Evolutionary conservation across 768 basidiomycete genomes (phyloP), one percentile per base, ranked within the genome.

Genomic region (Boletus vinaceobasis): DNA sequence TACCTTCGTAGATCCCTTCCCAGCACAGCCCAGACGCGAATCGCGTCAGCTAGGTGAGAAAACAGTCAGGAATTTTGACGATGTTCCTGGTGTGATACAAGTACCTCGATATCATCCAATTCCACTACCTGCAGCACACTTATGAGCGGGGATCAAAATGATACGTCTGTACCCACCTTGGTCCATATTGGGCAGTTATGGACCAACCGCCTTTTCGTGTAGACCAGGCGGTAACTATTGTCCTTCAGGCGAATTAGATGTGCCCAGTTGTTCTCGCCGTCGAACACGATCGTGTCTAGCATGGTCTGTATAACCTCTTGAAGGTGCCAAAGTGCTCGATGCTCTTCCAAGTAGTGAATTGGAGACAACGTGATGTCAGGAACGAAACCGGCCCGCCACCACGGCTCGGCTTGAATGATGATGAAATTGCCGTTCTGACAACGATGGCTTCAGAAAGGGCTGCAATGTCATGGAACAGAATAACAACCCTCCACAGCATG

Each of bases 201-300:
- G 10, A 72, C 26, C 29, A 60, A 48, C 29, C 26, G 57, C 27
- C 63, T 70, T 40, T 64, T 63, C 44, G 17, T 56, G 47, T 71
- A 72, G n/a, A 61, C 57, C 43, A 73, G 48, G 15, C 61, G 61
- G 37, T 70, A 68, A 3, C 36, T 58, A 14, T 52, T 52, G 39
- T 67, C 60, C 55, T 70, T 73, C 39, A 61, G 52, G 19, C 67
- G 70, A 15, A 71, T 58, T 17, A 71, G 59, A 61, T 73, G 50
- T 43, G 72, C 72, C 68, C 68, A 71, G 43, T 72, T 73, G 10
- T 66, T 56, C 53, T 71, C 62, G 26, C 66, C 57, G 7, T 72
- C 70, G 13, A 71, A 56, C 6, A 59, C 57, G 45, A 71, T 64
- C 4, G 44, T 54, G 23, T 73, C 71, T 5, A 73, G 53, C 70